Base-by-base conservation (phyloP, 1,284 basidiomycete genomes). In the Schizophyllum commune region DNA sequence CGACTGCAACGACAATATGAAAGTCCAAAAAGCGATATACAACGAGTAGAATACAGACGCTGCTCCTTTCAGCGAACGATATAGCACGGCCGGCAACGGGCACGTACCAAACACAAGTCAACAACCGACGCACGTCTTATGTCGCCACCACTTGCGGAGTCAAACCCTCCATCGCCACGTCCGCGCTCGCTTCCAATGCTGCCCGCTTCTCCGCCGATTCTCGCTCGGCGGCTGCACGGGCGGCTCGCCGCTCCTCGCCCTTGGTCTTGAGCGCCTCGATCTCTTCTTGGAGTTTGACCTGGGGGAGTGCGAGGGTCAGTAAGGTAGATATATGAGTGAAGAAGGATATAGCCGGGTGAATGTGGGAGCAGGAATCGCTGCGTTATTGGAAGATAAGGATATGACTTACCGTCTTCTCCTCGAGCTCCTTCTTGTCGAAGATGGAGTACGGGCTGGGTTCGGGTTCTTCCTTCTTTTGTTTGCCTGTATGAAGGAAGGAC, bases 341-440 rank as follows among this genome's bases (percentile, higher is more conserved):
- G n/a, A n/a, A n/a, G n/a, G n/a, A n/a, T n/a, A n/a, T n/a, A n/a
- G n/a, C n/a, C n/a, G n/a, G n/a, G n/a, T n/a, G n/a, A n/a, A n/a
- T n/a, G n/a, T n/a, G n/a, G n/a, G n/a, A n/a, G n/a, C n/a, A n/a
- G n/a, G n/a, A n/a, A n/a, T n/a, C n/a, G n/a, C n/a, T n/a, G n/a
- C n/a, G n/a, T n/a, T n/a, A n/a, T n/a, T n/a, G n/a, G n/a, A n/a
- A n/a, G n/a, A n/a, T n/a, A n/a, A n/a, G n/a, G 9, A 9, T 55
- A 47, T 17, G 57, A 75, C 83, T 55, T 64, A 88, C 87, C 60
- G 79, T 72, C 68, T 85, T 84, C 11, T 76, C 75, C 60, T 88
- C 83, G 9, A 91, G 68, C 11, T 88, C 85, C 6, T 74, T 66
- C 62, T 81, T 75, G 66, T 85, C 75, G 69, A 89, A 89, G 56